Evolutionary conservation across 2,329 filamentous ascomycete species (phyloP), one percentile per base, ranked within the genome.

Genomic region (Tricladium varicosporioides): DNA sequence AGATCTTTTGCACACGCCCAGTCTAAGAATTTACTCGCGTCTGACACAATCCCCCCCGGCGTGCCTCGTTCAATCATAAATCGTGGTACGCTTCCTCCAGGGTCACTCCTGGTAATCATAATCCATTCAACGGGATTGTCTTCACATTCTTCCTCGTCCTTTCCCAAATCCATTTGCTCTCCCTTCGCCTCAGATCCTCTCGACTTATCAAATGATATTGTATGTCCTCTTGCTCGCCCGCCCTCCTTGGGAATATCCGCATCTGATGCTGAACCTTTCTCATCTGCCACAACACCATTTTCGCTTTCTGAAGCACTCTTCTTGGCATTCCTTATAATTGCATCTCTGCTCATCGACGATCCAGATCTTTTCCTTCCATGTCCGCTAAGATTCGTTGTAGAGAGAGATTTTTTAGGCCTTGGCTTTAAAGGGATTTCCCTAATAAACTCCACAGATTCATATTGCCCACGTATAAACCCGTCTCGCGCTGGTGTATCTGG

Each of bases 401-500:
- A 81, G 22, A 71, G 69, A 5, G 73, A 73, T 60, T 74, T 74
- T 32, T 74, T 74, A 9, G 75, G 73, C 22, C 62, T 60, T 2
- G 74, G 70, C 61, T 76, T 70, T 9, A 85, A 70, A 0, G 86
- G 87, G 13, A 97, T 81, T 72, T 97, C 92, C 50, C 92, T 81
- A 56, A 97, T 92, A 63, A 96, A 80, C 73, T 97, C 93, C 14
- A 97, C 88, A 1, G 90, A 95, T 75, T 97, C 92, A 66, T 97
- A 97, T 61, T 86, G 80, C 2, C 92, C 93, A 43, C 91, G 82
- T 49, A 96, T 89, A 70, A 87, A 93, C 14, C 89, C 90, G 57
- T 82, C 75, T 9, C 87, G 80, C 11, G 81, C 80, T 16, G 87
- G 86, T 33, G 88, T 87, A 57, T 91, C 84, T 0, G 87, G 85